Percentiles rank a stretch among this genome's conserved stretches.
Conservation (phyloP, 257 asterid species). For the Asclepias syriaca region DNA sequence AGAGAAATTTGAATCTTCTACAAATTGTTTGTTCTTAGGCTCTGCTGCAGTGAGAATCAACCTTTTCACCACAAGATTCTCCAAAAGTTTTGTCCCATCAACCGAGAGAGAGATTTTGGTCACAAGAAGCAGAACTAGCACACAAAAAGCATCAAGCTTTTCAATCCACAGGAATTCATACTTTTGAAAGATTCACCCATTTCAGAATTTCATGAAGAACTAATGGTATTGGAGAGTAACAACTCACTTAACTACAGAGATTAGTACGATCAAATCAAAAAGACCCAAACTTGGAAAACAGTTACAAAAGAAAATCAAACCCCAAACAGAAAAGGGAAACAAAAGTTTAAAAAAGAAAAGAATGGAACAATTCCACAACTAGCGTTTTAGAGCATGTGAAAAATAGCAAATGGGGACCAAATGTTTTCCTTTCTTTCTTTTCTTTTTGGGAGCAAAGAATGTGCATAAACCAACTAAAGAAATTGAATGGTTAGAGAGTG, state of each 20-base stretch:
- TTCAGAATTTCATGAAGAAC: slow-evolving; percentile 18
- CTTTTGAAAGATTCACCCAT: slow-evolving; percentile 23
- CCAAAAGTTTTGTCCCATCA: neutral
- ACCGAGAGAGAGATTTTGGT: slow-evolving; percentile 6
- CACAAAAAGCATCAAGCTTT: slow-evolving; percentile 18
- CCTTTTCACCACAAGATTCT: neutral
- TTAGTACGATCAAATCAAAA: slow-evolving; percentile 11
- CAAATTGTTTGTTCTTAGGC: slow-evolving; percentile 17
- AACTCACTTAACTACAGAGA: slow-evolving; percentile 3
- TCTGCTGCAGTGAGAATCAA: slow-evolving; percentile 5
- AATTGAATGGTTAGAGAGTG: neutral
- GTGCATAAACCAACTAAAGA: neutral
- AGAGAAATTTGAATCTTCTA: slow-evolving; percentile 5
- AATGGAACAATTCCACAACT: neutral
- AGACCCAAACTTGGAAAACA: neutral
- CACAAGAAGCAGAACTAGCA: neutral
- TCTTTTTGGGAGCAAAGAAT: slow-evolving; percentile 7
- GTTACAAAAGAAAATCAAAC: neutral
- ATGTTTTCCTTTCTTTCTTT: too few species aligned
- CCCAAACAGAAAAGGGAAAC: neutral
- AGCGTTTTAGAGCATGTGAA: slow-evolving; percentile 5
- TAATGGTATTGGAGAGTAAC: neutral
- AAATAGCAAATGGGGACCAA: slow-evolving; percentile 3
- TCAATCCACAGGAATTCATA: slow-evolving; percentile 14
- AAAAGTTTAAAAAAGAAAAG: neutral